Evolutionary conservation across 345 rosid genomes (phyloP), one percentile per base, ranked within the genome.

Genomic region (Anacardium occidentale): DNA sequence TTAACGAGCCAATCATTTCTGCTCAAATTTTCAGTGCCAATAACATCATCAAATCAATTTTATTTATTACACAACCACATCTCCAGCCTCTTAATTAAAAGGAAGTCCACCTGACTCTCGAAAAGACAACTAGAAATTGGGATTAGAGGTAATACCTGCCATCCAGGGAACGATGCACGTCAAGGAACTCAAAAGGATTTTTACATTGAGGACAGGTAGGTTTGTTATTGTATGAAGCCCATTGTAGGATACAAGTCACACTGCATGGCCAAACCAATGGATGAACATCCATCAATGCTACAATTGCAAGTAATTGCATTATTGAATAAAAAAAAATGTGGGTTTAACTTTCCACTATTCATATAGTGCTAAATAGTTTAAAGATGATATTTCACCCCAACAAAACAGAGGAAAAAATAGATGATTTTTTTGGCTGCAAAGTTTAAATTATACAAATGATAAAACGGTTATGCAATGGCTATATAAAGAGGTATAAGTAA

Each of bases 141-240:
- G 12, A 4, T 15, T 21, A 0, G 25, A 57, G 15, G 74, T 29
- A 21, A 2, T 72, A 95, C 99, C 98, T 82, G 74, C 98, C 98
- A 32, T 93, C 97, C 0, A 95, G 94, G 2, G 90, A 62, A 5
- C 96, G 91, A 81, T 95, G 98, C 66, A 93, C 83, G 71, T 84
- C 85, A 70, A 95, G 97, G 79, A 79, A 89, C 76, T 91, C 92
- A 62, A 95, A 90, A n/a, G 96, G 99, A 82, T 81, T 82, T 71
- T 95, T 95, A 74, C 98, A 95, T 78, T 95, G 96, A 76, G 99
- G 99, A 64, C 98, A 95, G 9, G 83, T 87, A 18, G 86, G 91
- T 22, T 77, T 83, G 81, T 86, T 76, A 77, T 75, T 81, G 75
- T 83, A 91, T 3, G 96, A 85, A n/a, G 92, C 98, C 98, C 99